Base-by-base conservation (phyloP, 352 stramenopile species). In the Phytophthora citricola region DNA sequence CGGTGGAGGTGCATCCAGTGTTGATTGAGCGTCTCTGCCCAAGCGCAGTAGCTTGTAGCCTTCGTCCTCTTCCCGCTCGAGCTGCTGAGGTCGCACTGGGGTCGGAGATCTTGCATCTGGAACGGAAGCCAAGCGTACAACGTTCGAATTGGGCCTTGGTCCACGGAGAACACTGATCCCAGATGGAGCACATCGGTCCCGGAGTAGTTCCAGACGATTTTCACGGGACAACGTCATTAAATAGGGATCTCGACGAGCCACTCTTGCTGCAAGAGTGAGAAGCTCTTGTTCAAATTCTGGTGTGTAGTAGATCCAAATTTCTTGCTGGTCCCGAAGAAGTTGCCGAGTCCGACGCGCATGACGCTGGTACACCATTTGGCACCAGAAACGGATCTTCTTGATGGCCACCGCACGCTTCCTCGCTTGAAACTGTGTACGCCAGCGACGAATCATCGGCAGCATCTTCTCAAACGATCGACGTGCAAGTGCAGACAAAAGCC, bases 321-420 rank as follows among this genome's bases (percentile, higher is more conserved):
- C 73, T 58, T 92, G 81, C 22, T 90, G 66, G 0, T 88, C 72
- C 2, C 53, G 64, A 0, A 90, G 61, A 29, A 93, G 64, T 46
- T 86, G 79, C 26, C 76, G 69, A 17, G 73, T 83, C 24, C 82
- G 82, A 44, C 80, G 79, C 4, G 60, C 65, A 44, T 93, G 83
- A 9, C 80, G 83, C 61, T 89, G 83, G 48, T 83, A 85, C 34
- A 91, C 73, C 78, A 92, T 81, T 68, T 90, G 81, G 20, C 81
- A 90, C 85, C 83, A 93, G 43, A 92, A 88, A 3, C 78, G 81
- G 39, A 91, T 93, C 62, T 92, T 93, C 52, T 85, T 85, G 53
- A 92, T 76, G 17, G 83, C 83, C 20, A 90, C 78, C 2, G 79
- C 78, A 9, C 85, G 81, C 47, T 92, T 92, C 26, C 76, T 81